Base-by-base conservation (phyloP, 331 rosid genomes). In the Dryas integrifolia region DNA sequence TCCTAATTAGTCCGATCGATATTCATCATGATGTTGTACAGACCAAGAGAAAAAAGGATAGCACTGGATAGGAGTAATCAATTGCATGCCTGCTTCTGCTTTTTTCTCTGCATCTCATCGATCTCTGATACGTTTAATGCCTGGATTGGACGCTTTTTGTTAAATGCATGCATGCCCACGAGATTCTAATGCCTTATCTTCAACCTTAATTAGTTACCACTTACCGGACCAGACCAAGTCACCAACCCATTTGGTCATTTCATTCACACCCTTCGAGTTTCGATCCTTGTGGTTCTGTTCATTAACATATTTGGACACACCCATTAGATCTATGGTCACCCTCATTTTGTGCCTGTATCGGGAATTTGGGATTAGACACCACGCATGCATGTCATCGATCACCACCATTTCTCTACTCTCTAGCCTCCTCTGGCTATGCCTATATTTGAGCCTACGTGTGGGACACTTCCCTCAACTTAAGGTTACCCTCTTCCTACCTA, bases 231-330 rank as follows among this genome's bases (percentile, higher is more conserved):
- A 6, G 15, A 66, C 57, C 26, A 9, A 7, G 35, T 30, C 2
- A 35, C 45, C 65, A 35, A 44, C 40, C 49, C 30, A 62, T 44
- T 49, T n/a, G 9, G 2, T 26, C 35, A 62, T 26, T 3, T 14
- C 11, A 1, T 8, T 58, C 63, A 58, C 43, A 58, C 41, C n/a
- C 30, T 41, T 62, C 67, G 30, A 41, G 46, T 63, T 43, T 49
- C 30, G n/a, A 63, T 50, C 35, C 66, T 68, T 78, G 50, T 87
- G 80, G 93, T 86, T 84, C 49, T 73, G 86, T 80, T 85, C 80
- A 39, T 88, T 92, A 43, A 75, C 98, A 75, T 82, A 83, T 88
- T 85, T 85, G 85, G 79, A 70, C 76, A 82, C 86, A 85, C 76
- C 80, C 94, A 85, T 80, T 82, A 72, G 76, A 74, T 61, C 76